phyloP scores from a whole-genome alignment of 345 rosid genomes.

The Fremontodendron californicum region DNA sequence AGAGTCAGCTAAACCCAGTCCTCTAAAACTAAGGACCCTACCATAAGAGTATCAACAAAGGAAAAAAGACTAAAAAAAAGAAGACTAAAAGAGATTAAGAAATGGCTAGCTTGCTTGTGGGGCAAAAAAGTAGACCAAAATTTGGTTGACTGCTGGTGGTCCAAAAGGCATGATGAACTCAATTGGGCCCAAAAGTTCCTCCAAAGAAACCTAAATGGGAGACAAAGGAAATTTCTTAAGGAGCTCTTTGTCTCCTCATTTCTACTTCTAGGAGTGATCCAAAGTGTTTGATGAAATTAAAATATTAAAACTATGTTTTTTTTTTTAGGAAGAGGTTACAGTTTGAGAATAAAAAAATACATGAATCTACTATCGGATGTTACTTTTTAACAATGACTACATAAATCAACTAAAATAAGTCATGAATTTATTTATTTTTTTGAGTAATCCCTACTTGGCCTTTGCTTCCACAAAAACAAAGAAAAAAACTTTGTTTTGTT shows the following conservation, averaged over 20 bases:
- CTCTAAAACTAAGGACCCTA: neutral
- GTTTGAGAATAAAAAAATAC: too few relatives aligned
- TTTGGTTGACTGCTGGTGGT: constrained; percentile 24
- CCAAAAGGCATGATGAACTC: constrained; percentile 29
- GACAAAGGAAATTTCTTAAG: constrained; percentile 30
- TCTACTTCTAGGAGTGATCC: constrained; percentile 26
- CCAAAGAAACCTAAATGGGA: constrained; percentile 34
- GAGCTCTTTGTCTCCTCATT: constrained; percentile 29
- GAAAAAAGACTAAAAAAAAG: neutral
- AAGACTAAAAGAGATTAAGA: neutral
- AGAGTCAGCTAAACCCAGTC: constrained; percentile 7
- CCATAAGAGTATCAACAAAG: constrained; percentile 22
- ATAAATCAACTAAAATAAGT: too few relatives aligned
- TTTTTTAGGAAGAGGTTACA: too few relatives aligned
- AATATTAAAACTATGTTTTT: neutral
- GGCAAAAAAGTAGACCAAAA: constrained; percentile 12
- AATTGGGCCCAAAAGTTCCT: constrained; percentile 30
- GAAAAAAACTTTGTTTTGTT: constrained; percentile 14
- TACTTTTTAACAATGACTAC: too few relatives aligned
- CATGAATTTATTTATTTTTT: too few relatives aligned
- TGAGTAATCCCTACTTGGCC: constrained; percentile 19
- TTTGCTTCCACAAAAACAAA: constrained; percentile 27
- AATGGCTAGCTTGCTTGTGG: constrained; percentile 15
- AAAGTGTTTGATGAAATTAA: constrained; percentile 1
- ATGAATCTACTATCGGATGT: too few relatives aligned